phyloP scores from a whole-genome alignment of 2,329 filamentous ascomycete genomes.

The Simplicillium aogashimaense region DNA sequence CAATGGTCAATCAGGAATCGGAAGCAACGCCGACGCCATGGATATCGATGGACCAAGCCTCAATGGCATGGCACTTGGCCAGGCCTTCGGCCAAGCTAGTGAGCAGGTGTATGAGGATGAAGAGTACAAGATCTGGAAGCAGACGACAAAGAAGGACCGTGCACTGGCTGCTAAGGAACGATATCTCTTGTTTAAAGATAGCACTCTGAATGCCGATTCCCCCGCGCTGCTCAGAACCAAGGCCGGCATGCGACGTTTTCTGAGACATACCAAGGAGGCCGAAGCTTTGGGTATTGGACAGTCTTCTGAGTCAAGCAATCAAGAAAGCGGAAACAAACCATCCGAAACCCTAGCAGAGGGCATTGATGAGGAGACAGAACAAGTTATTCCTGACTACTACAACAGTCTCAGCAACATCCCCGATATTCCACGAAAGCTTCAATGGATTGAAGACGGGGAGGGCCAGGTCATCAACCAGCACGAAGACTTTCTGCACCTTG shows the following conservation, averaged over 20 bases:
- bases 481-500: constrained; percentile 72
- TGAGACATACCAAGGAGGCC: constrained; percentile 67
- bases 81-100: constrained; percentile 53
- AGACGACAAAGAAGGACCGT: constrained; percentile 93
- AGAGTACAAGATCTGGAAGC: constrained; percentile 97
- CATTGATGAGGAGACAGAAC: constrained; percentile 83
- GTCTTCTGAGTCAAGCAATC: constrained; percentile 24
- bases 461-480: constrained; percentile 81
- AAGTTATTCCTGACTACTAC: constrained; percentile 88
- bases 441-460: constrained; percentile 84
- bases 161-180: constrained; percentile 79
- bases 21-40: constrained; percentile 74
- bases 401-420: constrained; percentile 78
- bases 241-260: constrained; percentile 79
- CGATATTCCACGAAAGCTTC: constrained; percentile 66
- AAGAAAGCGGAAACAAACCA: constrained; percentile 35
- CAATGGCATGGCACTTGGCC: constrained; percentile 52
- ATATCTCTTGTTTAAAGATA: constrained; percentile 74
- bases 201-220: constrained; percentile 77
- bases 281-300: constrained; percentile 36
- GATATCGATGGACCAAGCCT: constrained; percentile 74
- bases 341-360: constrained; percentile 82
- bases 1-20: constrained; percentile 56
- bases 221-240: constrained; percentile 79
- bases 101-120: constrained; percentile 83